Base-by-base conservation (phyloP, 2,329 filamentous ascomycete species). In the Neofusicoccum kwambonambiense region DNA sequence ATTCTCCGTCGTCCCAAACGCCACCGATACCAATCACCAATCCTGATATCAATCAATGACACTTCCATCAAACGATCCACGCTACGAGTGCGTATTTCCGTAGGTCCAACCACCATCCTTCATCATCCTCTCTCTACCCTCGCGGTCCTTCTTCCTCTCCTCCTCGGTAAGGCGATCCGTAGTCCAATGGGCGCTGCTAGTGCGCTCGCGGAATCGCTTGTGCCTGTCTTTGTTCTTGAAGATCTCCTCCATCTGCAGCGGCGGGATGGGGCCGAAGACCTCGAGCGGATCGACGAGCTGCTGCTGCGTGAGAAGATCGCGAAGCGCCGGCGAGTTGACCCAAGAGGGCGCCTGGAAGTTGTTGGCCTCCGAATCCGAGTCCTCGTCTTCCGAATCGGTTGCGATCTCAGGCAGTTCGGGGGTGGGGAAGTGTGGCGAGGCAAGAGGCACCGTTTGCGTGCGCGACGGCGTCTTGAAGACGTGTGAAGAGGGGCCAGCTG, bases 391-490 rank as follows among this genome's bases (percentile, higher is more conserved):
- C 35, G 92, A 93, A 74, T 99, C 96, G 1, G 95, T 98, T 68
- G 93, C 88, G 70, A 99, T 98, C 70, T 99, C 95, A 0, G 95
- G 94, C 3, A 99, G 86, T 66, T 99, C 95, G 67, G 93, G 92
- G 70, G 92, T 94, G 67, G 90, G 90, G 79, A 96, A 96, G 61
- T 91, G 87, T 1, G 93, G 93, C 1, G 93, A 96, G 35, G 90
- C 89, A 71, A 90, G 91, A 65, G 82, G 82, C 2, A 80, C 81
- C 87, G 89, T 89, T 65, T 79, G 74, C 76, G 31, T 78, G 7
- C 54, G 49, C 31, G 88, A 85, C 1, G 90, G 89, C 15, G 90
- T 91, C 81, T 93, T 93, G 79, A 87, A 86, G n/a, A 83, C 67
- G 74, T 57, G 31, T 8, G 64, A 15, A 35, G 62, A 31, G 8